These are phyloP conservation scores for Akanthomyces muscarius DNA, from an alignment of 2,329 filamentous ascomycete species.

Conservation along the genomic window DNA sequence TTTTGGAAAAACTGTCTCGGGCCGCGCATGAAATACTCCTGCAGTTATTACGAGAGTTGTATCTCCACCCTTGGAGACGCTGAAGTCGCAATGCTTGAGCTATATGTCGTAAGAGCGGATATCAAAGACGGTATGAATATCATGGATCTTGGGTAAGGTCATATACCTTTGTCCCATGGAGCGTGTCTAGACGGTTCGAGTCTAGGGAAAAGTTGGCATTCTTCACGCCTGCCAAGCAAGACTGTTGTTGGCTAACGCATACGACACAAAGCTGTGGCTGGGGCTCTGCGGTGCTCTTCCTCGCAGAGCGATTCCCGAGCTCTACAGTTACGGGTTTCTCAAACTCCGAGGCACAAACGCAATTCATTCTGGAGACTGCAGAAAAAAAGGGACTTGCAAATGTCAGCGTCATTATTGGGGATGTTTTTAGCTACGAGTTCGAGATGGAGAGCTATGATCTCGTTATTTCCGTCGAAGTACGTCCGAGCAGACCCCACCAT, in stretches of 20 bases:
- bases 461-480: constrained; percentile 57
- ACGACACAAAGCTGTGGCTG: constrained; percentile 52
- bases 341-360: constrained; percentile 65
- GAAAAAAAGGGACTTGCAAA: constrained; percentile 53
- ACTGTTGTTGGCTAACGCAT: neutral
- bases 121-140: constrained; percentile 57
- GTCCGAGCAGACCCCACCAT: neutral
- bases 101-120: constrained; percentile 57
- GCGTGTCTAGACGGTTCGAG: too few species aligned
- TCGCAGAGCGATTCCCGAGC: constrained; percentile 60
- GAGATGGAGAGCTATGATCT: constrained; percentile 55
- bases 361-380: constrained; percentile 60
- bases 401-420: constrained; percentile 56
- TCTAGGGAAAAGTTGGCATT: too few species aligned
- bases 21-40: constrained; percentile 68
- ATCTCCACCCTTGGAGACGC: constrained; percentile 60
- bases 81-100: constrained; percentile 61
- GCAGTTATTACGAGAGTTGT: constrained; percentile 59
- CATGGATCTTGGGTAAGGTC: constrained; percentile 54
- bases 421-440: constrained; percentile 56
- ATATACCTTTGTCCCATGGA: constrained; percentile 17
- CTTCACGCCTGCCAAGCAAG: neutral
- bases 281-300: constrained; percentile 62
- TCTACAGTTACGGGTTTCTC: constrained; percentile 62
- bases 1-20: constrained; percentile 60